These are phyloP conservation scores for Globisporangium okanoganense DNA, from an alignment of 352 stramenopile genomes.

Conservation along the genomic window DNA sequence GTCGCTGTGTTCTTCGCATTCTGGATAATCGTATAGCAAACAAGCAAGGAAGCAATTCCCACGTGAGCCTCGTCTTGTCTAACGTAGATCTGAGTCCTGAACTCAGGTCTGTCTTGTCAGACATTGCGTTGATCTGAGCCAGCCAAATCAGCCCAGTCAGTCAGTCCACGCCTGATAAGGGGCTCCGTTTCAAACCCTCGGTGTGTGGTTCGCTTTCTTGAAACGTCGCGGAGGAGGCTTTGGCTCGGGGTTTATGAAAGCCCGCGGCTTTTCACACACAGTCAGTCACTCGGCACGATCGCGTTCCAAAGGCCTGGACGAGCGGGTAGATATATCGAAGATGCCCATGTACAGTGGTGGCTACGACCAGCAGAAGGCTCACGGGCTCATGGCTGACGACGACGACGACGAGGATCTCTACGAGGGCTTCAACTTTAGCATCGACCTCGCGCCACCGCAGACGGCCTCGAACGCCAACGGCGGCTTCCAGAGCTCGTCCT, in stretches of 20 bases:
- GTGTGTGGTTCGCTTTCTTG: not conserved
- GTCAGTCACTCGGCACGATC: too few species aligned
- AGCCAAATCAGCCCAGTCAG: not conserved
- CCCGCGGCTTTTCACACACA: conserved; percentile 4
- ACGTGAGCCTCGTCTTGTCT: not conserved
- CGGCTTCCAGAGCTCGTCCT: conserved; percentile 54
- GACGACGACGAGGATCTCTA: conserved; percentile 89
- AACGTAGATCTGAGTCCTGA: too few species aligned
- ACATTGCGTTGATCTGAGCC: not conserved
- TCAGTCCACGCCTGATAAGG: not conserved
- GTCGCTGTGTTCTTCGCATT: not conserved
- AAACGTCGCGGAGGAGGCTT: conserved; percentile 6
- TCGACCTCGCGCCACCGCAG: conserved; percentile 72
- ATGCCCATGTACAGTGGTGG: conserved; percentile 33
- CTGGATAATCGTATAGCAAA: conserved; percentile 8
- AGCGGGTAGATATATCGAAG: not conserved
- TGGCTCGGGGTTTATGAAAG: not conserved
- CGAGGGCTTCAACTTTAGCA: conserved; percentile 89
- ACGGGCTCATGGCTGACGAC: conserved; percentile 60
- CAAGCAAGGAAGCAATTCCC: too few species aligned
- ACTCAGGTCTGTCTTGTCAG: not conserved
- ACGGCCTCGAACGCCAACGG: conserved; percentile 48
- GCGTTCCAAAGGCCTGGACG: too few species aligned
- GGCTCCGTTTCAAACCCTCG: conserved; percentile 5
- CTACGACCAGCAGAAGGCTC: conserved; percentile 54